Base-by-base conservation (phyloP, 495 filamentous ascomycete genomes). In the Bacidia rubella region DNA sequence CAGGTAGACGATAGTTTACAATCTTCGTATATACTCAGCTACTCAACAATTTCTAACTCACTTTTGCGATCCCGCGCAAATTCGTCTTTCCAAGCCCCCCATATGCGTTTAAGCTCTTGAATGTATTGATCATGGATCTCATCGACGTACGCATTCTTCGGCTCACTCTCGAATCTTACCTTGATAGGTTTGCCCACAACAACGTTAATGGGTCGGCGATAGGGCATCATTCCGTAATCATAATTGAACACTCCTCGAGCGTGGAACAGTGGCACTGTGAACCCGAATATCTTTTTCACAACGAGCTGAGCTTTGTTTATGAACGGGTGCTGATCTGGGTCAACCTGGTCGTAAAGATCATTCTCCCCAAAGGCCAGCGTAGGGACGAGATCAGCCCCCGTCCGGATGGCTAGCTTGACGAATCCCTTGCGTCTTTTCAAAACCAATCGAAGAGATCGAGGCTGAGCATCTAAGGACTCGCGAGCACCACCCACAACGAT, bases 201-300 rank as follows among this genome's bases (percentile, higher is more conserved):
- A 29, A 94, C 76, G 61, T 97, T 90, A 39, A 98, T 58, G 15
- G 88, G 82, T 32, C 81, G 70, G 29, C 93, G 77, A 66, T 97
- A 97, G 5, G 92, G 92, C 86, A 97, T 85, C 49, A 97, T 62
- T 0, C 92, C 92, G 1, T 95, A 86, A 64, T 98, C 92, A 57
- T 98, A 97, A 62, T 98, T 98, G 66, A 97, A 96, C 9, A 97
- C 82, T 1, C 92, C 92, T 15, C 88, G 65, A 1, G 89, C 90
- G 67, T 95, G 90, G 53, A 96, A 81, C 25, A 95, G 68, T 2
- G 92, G 92, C 2, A 97, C 73, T 0, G 92, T 97, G 60, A 95
- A 98, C n/a, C 92, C 92, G 65, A 92, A 72, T 1, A 82, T 69
- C 52, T 79, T 81, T 69, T 97, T 90, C 25, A 92, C 70, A 11